These are phyloP conservation scores for Sclerotinia sclerotiorum DNA, from an alignment of 2,329 filamentous ascomycete genomes.

Conservation along the genomic window DNA sequence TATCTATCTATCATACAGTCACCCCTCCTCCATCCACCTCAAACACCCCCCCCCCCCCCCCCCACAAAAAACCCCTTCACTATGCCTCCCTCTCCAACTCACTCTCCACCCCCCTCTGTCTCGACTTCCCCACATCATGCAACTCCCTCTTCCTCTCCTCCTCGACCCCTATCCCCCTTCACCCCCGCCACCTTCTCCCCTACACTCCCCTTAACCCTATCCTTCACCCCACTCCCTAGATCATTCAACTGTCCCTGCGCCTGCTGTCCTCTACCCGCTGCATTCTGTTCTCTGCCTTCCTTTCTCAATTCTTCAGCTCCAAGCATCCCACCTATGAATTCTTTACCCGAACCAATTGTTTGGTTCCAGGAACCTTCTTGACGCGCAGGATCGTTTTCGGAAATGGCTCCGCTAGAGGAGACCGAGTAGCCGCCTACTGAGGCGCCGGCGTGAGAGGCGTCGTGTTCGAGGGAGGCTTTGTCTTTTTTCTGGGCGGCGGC, in stretches of 20 bases:
- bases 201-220: conserved; percentile 69
- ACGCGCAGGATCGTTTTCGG: conserved; percentile 72
- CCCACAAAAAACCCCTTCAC: background rate
- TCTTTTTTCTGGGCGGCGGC: conserved; percentile 55
- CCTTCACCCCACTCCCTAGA: conserved; percentile 62
- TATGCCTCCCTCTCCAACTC: conserved; percentile 67
- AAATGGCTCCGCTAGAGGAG: conserved; percentile 66
- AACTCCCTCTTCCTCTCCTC: conserved; percentile 63
- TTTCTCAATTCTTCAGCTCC: conserved; percentile 77
- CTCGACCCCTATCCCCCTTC: conserved; percentile 66
- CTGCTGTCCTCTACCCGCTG: conserved; percentile 76
- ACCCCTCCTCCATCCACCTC: background rate
- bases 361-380: conserved; percentile 78
- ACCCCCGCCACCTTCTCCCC: conserved; percentile 70
- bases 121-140: conserved; percentile 81
- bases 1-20: background rate
- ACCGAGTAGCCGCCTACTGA: conserved; percentile 73
- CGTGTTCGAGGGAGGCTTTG: conserved; percentile 65
- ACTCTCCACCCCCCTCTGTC: conserved; percentile 77
- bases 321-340: conserved; percentile 71
- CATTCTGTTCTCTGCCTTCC: conserved; percentile 74
- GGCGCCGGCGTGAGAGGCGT: conserved; percentile 70
- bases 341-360: conserved; percentile 83
- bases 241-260: conserved; percentile 80
- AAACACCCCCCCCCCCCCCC: background rate